Evolutionary conservation across 2,329 filamentous ascomycete species (phyloP).

Genomic region (Pezicula rhizophila): DNA sequence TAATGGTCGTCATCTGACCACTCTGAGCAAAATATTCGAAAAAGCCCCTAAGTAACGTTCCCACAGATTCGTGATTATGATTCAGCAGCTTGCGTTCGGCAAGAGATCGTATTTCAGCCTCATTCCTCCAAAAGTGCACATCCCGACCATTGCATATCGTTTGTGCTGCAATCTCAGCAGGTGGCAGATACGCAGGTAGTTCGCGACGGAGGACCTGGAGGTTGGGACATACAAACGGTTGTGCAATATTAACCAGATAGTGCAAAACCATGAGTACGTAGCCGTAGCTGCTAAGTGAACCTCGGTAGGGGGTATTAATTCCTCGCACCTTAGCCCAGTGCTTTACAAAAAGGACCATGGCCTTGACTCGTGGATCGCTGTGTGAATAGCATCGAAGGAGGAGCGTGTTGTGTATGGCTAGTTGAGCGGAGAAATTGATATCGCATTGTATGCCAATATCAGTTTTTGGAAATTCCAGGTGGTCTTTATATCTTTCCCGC

Average conservation of each 20-base stretch:
- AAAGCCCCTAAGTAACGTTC: slow-evolving; percentile 71
- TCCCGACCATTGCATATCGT: slow-evolving; percentile 56
- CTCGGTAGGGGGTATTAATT: slow-evolving; percentile 82
- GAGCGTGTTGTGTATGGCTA: slow-evolving; percentile 77
- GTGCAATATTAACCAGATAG: slow-evolving; percentile 76
- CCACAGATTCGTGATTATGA: slow-evolving; percentile 63
- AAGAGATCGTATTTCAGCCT: slow-evolving; percentile 59
- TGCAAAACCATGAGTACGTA: slow-evolving; percentile 91
- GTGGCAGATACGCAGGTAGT: slow-evolving; percentile 35
- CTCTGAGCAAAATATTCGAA: slow-evolving; percentile 78
- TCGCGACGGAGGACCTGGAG: slow-evolving; percentile 56
- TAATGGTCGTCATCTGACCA: slow-evolving; percentile 44
- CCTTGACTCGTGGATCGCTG: slow-evolving; percentile 70
- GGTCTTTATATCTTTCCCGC: slow-evolving; percentile 48
- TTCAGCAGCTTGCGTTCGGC: slow-evolving; percentile 55
- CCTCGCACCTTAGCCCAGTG: slow-evolving; percentile 81
- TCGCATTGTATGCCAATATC: slow-evolving; percentile 83
- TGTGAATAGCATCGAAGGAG: slow-evolving; percentile 78
- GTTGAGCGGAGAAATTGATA: slow-evolving; percentile 82
- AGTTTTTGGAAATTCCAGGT: slow-evolving; percentile 70
- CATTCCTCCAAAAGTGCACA: slow-evolving; percentile 74
- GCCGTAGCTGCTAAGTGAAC: slow-evolving; percentile 82
- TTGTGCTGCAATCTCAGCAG: slow-evolving; percentile 32
- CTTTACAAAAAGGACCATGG: slow-evolving; percentile 81
- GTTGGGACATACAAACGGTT: slow-evolving; percentile 79